These are phyloP conservation scores for Cercophora scortea DNA, from an alignment of 495 filamentous ascomycete genomes.

Conservation along the genomic window DNA sequence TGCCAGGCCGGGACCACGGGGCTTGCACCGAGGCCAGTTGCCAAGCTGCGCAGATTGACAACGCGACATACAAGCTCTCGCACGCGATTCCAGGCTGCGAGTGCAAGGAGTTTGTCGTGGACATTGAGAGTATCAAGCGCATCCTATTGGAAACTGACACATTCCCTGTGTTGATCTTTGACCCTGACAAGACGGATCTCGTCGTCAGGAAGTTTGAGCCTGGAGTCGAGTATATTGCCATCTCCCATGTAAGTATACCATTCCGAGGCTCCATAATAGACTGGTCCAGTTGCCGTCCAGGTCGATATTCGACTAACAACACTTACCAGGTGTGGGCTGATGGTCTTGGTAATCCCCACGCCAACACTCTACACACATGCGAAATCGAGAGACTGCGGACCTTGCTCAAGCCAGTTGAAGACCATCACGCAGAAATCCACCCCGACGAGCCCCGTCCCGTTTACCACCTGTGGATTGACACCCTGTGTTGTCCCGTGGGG, in stretches of 20 bases:
- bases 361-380: conserved; percentile 22
- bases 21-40: conserved; percentile 10
- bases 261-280: neutral
- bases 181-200: conserved; percentile 3
- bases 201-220: conserved; percentile 4
- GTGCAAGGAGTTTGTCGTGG: conserved; percentile 11
- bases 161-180: conserved; percentile 9
- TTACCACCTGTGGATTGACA: conserved; percentile 25
- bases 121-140: conserved; percentile 2
- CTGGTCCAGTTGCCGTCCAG: no score
- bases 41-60: conserved; percentile 16
- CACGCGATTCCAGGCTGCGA: conserved; percentile 9
- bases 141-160: conserved; percentile 4
- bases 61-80: conserved; percentile 7
- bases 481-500: conserved; percentile 22
- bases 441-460: neutral
- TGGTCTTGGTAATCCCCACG: conserved; percentile 23
- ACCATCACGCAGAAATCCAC: neutral
- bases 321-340: conserved; percentile 25
- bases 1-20: conserved; percentile 9
- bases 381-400: conserved; percentile 14
- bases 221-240: conserved; percentile 14
- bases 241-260: conserved; percentile 18
- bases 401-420: conserved; percentile 5
- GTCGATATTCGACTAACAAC: no score